phyloP scores from a whole-genome alignment of 2,329 filamentous ascomycete species.

The Aspergillus quadricinctus region DNA sequence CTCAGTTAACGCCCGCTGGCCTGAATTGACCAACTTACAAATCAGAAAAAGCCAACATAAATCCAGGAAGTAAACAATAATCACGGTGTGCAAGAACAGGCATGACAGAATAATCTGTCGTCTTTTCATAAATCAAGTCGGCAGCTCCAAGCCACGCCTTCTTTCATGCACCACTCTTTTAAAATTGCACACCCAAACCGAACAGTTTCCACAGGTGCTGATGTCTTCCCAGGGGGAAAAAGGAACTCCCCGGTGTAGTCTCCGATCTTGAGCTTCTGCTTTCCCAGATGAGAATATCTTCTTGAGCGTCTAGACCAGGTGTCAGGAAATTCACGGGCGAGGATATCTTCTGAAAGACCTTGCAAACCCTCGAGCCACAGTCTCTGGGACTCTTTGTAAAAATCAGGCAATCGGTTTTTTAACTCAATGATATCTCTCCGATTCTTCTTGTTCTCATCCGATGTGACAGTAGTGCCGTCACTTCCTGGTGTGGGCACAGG shows the following conservation, averaged over 20 bases:
- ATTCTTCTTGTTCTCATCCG: constrained; percentile 34
- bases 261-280: constrained; percentile 28
- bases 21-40: background rate
- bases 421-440: constrained; percentile 39
- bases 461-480: constrained; percentile 35
- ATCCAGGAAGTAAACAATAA: background rate
- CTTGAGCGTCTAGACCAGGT: constrained; percentile 42
- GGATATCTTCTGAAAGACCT: constrained; percentile 37
- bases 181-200: constrained; percentile 43
- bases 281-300: constrained; percentile 35
- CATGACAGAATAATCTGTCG: background rate
- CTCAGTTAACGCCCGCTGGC: background rate
- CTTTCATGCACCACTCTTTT: constrained; percentile 44
- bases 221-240: constrained; percentile 42
- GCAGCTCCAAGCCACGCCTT: constrained; percentile 43
- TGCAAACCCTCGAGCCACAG: constrained; percentile 43
- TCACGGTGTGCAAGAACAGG: background rate
- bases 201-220: constrained; percentile 42
- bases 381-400: constrained; percentile 38
- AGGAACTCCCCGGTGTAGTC: constrained; percentile 37
- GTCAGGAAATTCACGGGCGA: constrained; percentile 39
- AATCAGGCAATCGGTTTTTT: constrained; percentile 37
- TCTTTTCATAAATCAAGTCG: constrained; percentile 34
- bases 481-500: constrained; percentile 42
- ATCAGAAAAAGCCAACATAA: background rate